Base-by-base conservation (phyloP, 2,329 filamentous ascomycete genomes). In the Colletotrichum melonis region DNA sequence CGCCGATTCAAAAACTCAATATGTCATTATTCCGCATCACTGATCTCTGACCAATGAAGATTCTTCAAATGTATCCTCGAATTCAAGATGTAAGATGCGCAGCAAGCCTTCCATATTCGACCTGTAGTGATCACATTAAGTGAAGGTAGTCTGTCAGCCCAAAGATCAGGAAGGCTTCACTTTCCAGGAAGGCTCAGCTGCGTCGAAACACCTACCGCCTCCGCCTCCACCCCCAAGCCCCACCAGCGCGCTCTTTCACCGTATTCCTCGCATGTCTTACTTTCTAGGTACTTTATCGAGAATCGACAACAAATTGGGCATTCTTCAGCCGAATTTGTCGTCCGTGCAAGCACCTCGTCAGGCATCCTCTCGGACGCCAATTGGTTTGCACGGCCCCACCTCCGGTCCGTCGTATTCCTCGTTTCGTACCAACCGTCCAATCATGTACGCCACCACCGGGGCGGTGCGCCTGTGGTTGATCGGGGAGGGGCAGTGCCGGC, bases 321-420 rank as follows among this genome's bases (percentile, higher is more conserved):
- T 49, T 49, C 19, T 49, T 49, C 59, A 30, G 59, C 16, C 26
- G 24, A 9, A 49, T 49, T 8, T n/a, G 19, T 11, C 42, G 42
- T 49, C 19, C 42, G 22, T n/a, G 11, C 42, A 49, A 49, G 42
- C 42, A 11, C 32, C 42, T 49, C 42, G 19, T 49, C 42, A 49
- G 38, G n/a, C 42, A 49, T 11, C 28, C 46, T n/a, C 28, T 30
- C 60, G 28, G 46, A 35, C 11, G 24, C 60, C 46, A n/a, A 63
- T 63, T 63, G 60, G 60, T n/a, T 30, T 49, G 42, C 4, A 63
- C 60, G 60, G 60, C 60, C 60, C 60, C 60, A 63, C 60, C 16
- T 4, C n/a, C 60, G 49, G 30, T 35, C 62, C 49, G 62, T 49
- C 62, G 63, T 56, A 56, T 65, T 65, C 32, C 52, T 65, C 63